Evolutionary conservation across 2,329 filamentous ascomycete species (phyloP), one percentile per base, ranked within the genome.

Genomic region (Capronia epimyces): DNA sequence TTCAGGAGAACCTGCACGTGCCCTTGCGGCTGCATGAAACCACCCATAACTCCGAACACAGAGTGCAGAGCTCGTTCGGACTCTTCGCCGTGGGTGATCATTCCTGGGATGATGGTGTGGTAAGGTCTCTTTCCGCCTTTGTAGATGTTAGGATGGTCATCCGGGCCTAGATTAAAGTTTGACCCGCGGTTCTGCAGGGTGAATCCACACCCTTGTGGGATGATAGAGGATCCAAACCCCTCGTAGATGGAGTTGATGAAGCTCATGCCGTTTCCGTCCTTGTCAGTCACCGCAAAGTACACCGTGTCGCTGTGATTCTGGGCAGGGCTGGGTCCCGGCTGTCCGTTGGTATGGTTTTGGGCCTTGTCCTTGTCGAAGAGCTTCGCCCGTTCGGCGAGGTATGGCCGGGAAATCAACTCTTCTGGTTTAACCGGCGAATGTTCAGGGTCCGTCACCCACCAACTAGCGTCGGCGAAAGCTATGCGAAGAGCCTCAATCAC

Each of bases 11-110:
- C 89, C 69, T 97, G 93, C 0, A 97, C 84, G 54, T 97, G 93
- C 18, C 91, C 93, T 69, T 97, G 93, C 0, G 93, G 93, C 71
- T 98, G 93, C 87, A 97, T 97, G 70, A 94, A 97, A 2, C 89
- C 91, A 46, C 93, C 93, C 93, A 97, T 97, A 53, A 97, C 91
- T 46, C 93, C 93, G 63, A 91, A 96, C 0, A 95, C 86, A 3
- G 82, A 86, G 67, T 95, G 87, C 50, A 97, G 71, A 43, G 79
- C 83, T 21, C 81, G 80, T 61, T 94, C 89, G 5, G 37, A 45
- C 22, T 44, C 56, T 12, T 52, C 46, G 3, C 59, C 59, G 60
- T 93, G 89, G 0, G 93, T 97, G 15, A 91, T 82, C 67, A 97
- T 78, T 0, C 87, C 91, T 0, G 93, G 91, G 62, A 98, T 98